A percentile compares a stretch with the other conserved stretches of the same genome.
These are phyloP conservation scores for Sclerospora graminicola DNA, from an alignment of 352 stramenopile genomes.

Conservation along the genomic window DNA sequence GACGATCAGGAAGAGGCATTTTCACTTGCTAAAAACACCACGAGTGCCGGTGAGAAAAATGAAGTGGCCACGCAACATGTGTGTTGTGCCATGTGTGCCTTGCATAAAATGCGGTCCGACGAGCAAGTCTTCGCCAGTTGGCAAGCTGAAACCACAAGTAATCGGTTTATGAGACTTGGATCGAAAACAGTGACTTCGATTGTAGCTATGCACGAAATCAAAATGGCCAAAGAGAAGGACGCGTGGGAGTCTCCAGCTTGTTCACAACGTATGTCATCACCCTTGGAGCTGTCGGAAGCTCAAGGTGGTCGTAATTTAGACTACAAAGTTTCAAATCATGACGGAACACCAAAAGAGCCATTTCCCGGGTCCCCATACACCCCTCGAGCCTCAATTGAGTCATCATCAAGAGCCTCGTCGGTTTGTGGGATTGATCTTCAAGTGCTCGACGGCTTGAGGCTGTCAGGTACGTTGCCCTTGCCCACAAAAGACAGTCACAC, in stretches of 20 bases:
- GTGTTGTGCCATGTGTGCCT: constrained; percentile 33
- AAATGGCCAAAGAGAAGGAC: constrained; percentile 1
- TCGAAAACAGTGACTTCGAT: constrained; percentile 4
- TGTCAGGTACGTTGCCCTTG: constrained; percentile 2
- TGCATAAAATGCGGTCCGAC: constrained; percentile 23
- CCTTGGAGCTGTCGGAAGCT: constrained; percentile 10
- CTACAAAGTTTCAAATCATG: constrained; percentile 7
- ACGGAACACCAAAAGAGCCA: constrained; percentile 21
- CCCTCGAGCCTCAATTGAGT: constrained; percentile 4
- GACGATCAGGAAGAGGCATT: constrained; percentile 13
- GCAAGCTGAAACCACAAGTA: constrained; percentile 15
- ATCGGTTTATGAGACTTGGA: constrained; percentile 18
- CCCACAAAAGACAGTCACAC: constrained; percentile 3
- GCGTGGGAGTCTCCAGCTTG: constrained; percentile 9
- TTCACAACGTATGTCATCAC: constrained; percentile 16
- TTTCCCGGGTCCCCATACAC: constrained; percentile 18
- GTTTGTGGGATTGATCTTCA: constrained; percentile 16
- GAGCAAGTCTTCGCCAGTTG: constrained; percentile 31
- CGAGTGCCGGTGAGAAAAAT: constrained; percentile 6
- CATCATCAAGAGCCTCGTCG: constrained; percentile 9
- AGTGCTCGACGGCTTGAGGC: constrained; percentile 11
- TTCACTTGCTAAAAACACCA: neutral
- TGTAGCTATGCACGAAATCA: neutral
- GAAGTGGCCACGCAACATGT: constrained; percentile 16
- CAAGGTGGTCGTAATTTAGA: constrained; percentile 4